Conservation (phyloP, 2,329 filamentous ascomycete genomes). For the Fusarium buxicola region DNA sequence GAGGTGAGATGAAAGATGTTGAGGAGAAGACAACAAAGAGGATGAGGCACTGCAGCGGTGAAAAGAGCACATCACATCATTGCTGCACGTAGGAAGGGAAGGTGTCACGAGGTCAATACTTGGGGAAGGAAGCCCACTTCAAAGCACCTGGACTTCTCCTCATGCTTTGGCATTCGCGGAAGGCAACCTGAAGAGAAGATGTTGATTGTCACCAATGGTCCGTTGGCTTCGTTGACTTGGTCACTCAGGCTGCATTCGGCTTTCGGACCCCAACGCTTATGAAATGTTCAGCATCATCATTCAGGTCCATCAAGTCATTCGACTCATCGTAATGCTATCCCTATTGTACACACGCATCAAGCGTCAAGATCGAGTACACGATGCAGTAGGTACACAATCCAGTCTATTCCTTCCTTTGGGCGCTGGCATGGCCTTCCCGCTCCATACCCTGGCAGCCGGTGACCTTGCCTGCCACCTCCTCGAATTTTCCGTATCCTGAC, state of each 20-base stretch:
- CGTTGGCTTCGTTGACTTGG: too few relatives aligned
- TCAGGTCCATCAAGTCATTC: neutral
- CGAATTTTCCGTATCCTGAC: conserved; percentile 70
- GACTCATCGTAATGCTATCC: conserved; percentile 1
- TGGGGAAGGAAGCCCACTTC: neutral
- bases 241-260: neutral
- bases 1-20: conserved; percentile 25
- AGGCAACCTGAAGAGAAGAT: neutral
- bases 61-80: neutral
- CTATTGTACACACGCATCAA: conserved; percentile 23
- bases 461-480: conserved; percentile 72
- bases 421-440: conserved; percentile 68
- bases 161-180: neutral
- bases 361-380: neutral
- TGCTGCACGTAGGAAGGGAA: neutral
- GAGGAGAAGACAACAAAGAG: conserved; percentile 4
- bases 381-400: neutral
- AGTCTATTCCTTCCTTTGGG: conserved; percentile 46
- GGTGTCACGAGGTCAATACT: neutral
- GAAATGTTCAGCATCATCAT: conserved; percentile 6
- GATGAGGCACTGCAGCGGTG: neutral
- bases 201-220: neutral
- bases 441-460: conserved; percentile 78
- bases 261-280: neutral
- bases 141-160: neutral